Percentiles rank a stretch among this genome's conserved stretches.
Evolutionary conservation across 345 rosid species (phyloP).

Genomic region (Sonneratia alba): DNA sequence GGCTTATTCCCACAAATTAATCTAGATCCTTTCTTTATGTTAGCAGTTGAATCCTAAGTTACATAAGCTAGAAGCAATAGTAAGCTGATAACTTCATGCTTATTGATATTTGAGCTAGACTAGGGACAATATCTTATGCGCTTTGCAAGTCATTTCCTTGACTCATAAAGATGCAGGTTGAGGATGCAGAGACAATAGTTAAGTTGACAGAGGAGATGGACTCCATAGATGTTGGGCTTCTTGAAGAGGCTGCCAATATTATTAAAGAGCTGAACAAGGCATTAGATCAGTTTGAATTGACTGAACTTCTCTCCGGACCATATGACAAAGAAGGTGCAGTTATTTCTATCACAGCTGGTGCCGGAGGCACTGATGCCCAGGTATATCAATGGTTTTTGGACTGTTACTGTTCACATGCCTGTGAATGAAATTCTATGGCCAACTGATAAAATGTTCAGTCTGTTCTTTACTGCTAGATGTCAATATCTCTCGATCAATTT

Average conservation of each 20-base stretch:
- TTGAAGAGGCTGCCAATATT: slow-evolving; percentile 66
- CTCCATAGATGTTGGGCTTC: slow-evolving; percentile 63
- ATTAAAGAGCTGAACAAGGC: slow-evolving; percentile 61
- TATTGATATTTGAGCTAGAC: background rate
- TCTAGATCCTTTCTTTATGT: background rate
- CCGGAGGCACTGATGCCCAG: slow-evolving; percentile 99
- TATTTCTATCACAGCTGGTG: slow-evolving; percentile 80
- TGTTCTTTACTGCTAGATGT: slow-evolving; percentile 7
- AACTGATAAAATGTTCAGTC: background rate
- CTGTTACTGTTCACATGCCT: background rate
- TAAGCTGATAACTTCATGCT: background rate
- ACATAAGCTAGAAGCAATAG: background rate
- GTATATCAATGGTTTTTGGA: slow-evolving; percentile 24
- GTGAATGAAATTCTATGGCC: background rate
- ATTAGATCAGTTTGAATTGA: slow-evolving; percentile 66
- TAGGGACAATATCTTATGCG: background rate
- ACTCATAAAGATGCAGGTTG: slow-evolving; percentile 39
- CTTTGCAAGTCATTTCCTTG: background rate
- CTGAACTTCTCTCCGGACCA: slow-evolving; percentile 90
- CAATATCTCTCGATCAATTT: slow-evolving; percentile 7
- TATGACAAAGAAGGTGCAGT: slow-evolving; percentile 93
- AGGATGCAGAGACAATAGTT: slow-evolving; percentile 85
- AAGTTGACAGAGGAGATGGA: slow-evolving; percentile 89
- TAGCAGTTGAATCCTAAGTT: background rate
- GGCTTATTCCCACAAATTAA: background rate